phyloP scores from a whole-genome alignment of 192 early-diverging fungal genomes.

The Coemansia sp. region DNA sequence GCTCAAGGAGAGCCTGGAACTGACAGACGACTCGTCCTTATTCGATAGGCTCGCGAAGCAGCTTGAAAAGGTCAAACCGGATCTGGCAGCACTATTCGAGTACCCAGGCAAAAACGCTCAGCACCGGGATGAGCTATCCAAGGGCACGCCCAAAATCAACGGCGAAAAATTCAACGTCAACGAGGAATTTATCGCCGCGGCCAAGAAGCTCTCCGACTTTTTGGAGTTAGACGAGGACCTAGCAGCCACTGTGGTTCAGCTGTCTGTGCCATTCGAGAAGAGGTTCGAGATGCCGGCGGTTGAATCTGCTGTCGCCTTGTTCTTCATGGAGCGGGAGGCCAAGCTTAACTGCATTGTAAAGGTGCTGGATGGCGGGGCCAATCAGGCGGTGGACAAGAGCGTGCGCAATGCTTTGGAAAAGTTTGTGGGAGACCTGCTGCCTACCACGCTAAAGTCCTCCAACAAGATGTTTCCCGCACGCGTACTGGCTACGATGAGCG shows the following conservation, averaged over 20 bases:
- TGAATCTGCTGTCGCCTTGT: conserved; percentile 67
- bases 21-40: conserved; percentile 28
- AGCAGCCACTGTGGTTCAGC: conserved; percentile 65
- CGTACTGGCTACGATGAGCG: conserved; percentile 54
- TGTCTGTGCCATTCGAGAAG: conserved; percentile 54
- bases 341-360: conserved; percentile 57
- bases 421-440: conserved; percentile 32
- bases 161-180: conserved; percentile 62
- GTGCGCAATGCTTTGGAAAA: conserved; percentile 51
- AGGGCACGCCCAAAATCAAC: conserved; percentile 57
- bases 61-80: conserved; percentile 36
- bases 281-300: conserved; percentile 59
- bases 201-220: conserved; percentile 73
- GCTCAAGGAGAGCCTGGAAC: conserved; percentile 33
- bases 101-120: conserved; percentile 40
- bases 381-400: conserved; percentile 38
- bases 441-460: conserved; percentile 23
- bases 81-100: conserved; percentile 43
- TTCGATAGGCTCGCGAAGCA: conserved; percentile 43
- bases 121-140: conserved; percentile 44
- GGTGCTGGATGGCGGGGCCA: conserved; percentile 54
- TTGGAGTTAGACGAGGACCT: conserved; percentile 75
- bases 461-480: conserved; percentile 54
- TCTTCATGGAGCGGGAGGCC: conserved; percentile 64
- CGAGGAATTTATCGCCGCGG: conserved; percentile 64